Conservation (phyloP, 2,329 filamentous ascomycete species). For the Ophiobolus disseminans region DNA sequence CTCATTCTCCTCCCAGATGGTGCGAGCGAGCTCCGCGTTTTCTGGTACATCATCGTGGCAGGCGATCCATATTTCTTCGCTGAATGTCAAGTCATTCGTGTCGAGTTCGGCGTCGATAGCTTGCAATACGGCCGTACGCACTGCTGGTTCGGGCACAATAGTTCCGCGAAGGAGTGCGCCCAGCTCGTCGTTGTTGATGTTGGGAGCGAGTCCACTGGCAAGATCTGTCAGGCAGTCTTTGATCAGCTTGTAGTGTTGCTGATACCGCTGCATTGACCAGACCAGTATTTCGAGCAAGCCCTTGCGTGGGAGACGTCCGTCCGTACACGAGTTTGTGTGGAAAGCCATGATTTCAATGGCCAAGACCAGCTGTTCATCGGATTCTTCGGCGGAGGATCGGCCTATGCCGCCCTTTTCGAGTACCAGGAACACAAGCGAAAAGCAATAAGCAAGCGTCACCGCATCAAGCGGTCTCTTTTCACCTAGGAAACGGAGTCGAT, state of each 20-base stretch:
- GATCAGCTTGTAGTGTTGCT: conserved; percentile 92
- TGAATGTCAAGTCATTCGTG: conserved; percentile 84
- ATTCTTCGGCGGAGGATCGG: conserved; percentile 71
- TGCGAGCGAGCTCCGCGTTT: conserved; percentile 79
- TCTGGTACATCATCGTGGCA: conserved; percentile 91
- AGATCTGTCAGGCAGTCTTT: conserved; percentile 91
- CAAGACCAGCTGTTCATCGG: conserved; percentile 87
- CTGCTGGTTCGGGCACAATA: conserved; percentile 79
- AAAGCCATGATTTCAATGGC: conserved; percentile 88
- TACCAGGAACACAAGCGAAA: conserved; percentile 81
- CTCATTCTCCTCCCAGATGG: conserved; percentile 95
- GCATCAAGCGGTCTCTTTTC: conserved; percentile 94
- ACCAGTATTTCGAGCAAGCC: conserved; percentile 77
- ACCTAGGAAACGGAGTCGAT: conserved; percentile 85
- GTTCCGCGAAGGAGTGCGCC: conserved; percentile 76
- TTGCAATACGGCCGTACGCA: conserved; percentile 85
- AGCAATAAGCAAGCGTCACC: conserved; percentile 84
- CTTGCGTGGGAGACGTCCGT: conserved; percentile 76
- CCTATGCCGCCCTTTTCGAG: conserved; percentile 81
- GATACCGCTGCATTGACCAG: conserved; percentile 83
- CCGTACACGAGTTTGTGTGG: conserved; percentile 81
- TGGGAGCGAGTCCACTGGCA: conserved; percentile 82
- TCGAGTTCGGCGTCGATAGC: conserved; percentile 91
- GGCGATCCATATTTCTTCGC: conserved; percentile 90
- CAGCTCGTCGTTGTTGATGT: conserved; percentile 77